Base-by-base conservation (phyloP, 495 filamentous ascomycete genomes). In the Sordaria brevicollis region DNA sequence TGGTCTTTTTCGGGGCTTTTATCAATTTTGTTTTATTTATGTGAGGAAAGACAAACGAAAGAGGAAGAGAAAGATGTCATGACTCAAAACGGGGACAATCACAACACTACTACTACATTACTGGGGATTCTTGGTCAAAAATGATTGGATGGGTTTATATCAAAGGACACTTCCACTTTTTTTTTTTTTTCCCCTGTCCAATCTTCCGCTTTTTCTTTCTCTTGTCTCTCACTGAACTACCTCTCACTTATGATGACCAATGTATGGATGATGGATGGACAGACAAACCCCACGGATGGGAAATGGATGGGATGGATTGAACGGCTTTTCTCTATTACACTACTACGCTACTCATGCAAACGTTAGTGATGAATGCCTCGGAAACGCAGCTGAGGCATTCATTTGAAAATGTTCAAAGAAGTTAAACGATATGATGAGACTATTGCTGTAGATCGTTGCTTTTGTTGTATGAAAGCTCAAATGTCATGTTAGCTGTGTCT, bases 271-370 rank as follows among this genome's bases (percentile, higher is more conserved):
- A 43, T 10, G 41, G 43, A 54, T 49, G 41, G 43, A n/a, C n/a
- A n/a, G n/a, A n/a, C n/a, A n/a, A n/a, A n/a, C n/a, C n/a, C n/a
- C n/a, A n/a, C n/a, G n/a, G n/a, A n/a, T n/a, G n/a, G n/a, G n/a
- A n/a, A n/a, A n/a, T 65, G 9, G 54, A 65, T 9, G n/a, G n/a
- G n/a, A 39, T 49, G 25, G 66, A 67, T 67, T 35, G n/a, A 68
- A 35, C 9, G 35, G 35, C 31, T 49, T 68, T 68, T 65, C 7
- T 38, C 17, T 65, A 35, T 62, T 38, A 35, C 37, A 11, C 66
- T 69, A n/a, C 65, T 68, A 13, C 71, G 68, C 33, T 67, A 70
- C 34, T 49, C 57, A 35, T 68, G 71, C 38, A 69, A 74, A 29
- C 49, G 31, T 29, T 39, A 62, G 49, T 62, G 49, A 62, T 31